Evolutionary conservation across 2,329 filamentous ascomycete genomes (phyloP).

Genomic region (Epichloe uncinata): DNA sequence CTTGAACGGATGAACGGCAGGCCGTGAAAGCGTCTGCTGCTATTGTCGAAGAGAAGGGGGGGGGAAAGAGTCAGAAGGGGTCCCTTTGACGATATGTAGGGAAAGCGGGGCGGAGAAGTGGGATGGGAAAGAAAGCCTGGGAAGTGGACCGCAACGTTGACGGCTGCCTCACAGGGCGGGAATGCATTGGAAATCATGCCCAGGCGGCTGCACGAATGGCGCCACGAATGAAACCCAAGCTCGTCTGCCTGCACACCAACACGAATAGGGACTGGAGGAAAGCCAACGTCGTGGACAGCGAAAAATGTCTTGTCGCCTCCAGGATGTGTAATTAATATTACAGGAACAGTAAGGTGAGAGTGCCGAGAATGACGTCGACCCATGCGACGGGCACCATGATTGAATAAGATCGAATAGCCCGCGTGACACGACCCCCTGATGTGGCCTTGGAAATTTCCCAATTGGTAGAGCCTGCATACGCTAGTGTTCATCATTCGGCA

Average conservation of each 20-base stretch:
- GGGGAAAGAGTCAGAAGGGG: neutral
- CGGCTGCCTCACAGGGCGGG: neutral
- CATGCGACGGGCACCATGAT: too few species aligned
- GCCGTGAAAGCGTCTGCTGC: slow-evolving; percentile 5
- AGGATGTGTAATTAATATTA: too few species aligned
- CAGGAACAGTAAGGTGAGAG: too few species aligned
- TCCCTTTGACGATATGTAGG: neutral
- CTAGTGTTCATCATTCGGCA: neutral
- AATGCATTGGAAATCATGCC: neutral
- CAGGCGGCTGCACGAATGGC: neutral
- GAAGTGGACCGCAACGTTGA: neutral
- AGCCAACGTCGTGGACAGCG: too few species aligned
- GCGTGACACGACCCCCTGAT: neutral
- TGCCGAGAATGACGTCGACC: too few species aligned
- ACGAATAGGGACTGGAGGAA: too few species aligned
- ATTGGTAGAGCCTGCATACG: neutral
- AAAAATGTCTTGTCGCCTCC: too few species aligned
- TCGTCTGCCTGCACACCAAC: too few species aligned
- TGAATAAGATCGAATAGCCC: too few species aligned
- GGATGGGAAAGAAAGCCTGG: neutral
- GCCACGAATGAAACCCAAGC: neutral
- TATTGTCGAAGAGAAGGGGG: neutral
- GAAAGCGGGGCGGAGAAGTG: slow-evolving; percentile 3
- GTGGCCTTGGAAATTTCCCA: neutral
- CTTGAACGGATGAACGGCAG: slow-evolving; percentile 4